These are phyloP conservation scores for Austroboletus sp. DNA, from an alignment of 1,284 basidiomycete genomes.

Conservation along the genomic window DNA sequence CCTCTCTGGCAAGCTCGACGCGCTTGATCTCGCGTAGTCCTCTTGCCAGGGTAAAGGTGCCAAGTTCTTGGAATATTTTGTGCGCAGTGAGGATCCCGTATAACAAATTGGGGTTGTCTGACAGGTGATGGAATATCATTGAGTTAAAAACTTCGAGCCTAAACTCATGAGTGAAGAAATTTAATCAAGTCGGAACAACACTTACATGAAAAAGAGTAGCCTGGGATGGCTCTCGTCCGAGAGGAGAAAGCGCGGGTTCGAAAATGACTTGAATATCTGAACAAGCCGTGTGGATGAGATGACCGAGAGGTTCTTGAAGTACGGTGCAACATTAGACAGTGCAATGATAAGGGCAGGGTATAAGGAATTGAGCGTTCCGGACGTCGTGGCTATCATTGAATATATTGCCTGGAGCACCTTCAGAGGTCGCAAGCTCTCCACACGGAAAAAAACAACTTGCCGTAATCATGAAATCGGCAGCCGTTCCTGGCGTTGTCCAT, in stretches of 20 bases:
- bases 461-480: slow-evolving; percentile 82
- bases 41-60: slow-evolving; percentile 77
- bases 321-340: slow-evolving; percentile 81
- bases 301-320: slow-evolving; percentile 76
- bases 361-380: slow-evolving; percentile 72
- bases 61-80: slow-evolving; percentile 78
- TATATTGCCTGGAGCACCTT: slow-evolving; percentile 64
- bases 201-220: slow-evolving; percentile 81
- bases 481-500: slow-evolving; percentile 66
- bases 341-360: slow-evolving; percentile 89
- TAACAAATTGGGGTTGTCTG: slow-evolving; percentile 80
- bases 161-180: slow-evolving; percentile 7
- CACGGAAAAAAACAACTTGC: slow-evolving; percentile 40
- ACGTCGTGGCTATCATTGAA: slow-evolving; percentile 81
- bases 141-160: slow-evolving; percentile 90
- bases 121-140: slow-evolving; percentile 63
- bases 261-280: slow-evolving; percentile 85
- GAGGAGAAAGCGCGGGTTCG: slow-evolving; percentile 81
- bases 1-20: slow-evolving; percentile 65
- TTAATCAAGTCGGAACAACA: slow-evolving; percentile 1
- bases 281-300: slow-evolving; percentile 76
- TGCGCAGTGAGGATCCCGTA: slow-evolving; percentile 82
- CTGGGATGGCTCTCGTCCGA: slow-evolving; percentile 92
- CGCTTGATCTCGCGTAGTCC: slow-evolving; percentile 81
- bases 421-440: slow-evolving; percentile 4